These are phyloP conservation scores for Polygonum aviculare DNA, from an alignment of 148 eudicot species.

Conservation along the genomic window DNA sequence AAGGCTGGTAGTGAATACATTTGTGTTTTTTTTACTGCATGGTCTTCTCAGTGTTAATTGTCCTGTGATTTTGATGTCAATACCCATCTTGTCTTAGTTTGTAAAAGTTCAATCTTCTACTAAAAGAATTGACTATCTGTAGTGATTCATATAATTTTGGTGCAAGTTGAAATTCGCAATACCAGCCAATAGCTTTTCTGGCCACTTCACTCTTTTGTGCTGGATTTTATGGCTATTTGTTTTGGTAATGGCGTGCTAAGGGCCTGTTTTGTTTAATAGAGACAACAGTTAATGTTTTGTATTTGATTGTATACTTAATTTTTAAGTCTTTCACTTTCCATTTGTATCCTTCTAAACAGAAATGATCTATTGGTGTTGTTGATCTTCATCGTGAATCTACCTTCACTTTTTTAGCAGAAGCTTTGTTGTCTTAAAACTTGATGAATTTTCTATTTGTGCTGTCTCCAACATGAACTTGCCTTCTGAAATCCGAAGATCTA, in stretches of 20 bases:
- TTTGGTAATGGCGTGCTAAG: neutral
- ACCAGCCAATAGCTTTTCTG: neutral
- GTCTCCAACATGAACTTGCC: neutral
- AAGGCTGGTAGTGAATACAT: constrained; percentile 65
- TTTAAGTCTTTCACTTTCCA: neutral
- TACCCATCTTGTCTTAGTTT: neutral
- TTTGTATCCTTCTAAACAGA: neutral
- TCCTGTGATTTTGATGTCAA: neutral
- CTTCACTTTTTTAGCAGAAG: neutral
- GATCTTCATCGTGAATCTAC: neutral
- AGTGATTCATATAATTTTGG: neutral
- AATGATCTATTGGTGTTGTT: neutral
- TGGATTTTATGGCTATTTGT: neutral
- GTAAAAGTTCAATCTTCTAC: neutral
- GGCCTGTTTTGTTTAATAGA: neutral
- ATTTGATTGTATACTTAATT: neutral
- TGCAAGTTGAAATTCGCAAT: neutral
- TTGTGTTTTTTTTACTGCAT: neutral
- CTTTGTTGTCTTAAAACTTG: neutral
- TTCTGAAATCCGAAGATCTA: neutral
- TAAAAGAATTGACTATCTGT: neutral
- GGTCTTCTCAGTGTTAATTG: neutral
- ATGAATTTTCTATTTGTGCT: neutral
- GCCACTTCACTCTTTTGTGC: neutral
- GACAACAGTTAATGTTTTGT: neutral